Evolutionary conservation across 1,139 yeast species (phyloP).

Genomic region (Geotrichum carabidarum): DNA sequence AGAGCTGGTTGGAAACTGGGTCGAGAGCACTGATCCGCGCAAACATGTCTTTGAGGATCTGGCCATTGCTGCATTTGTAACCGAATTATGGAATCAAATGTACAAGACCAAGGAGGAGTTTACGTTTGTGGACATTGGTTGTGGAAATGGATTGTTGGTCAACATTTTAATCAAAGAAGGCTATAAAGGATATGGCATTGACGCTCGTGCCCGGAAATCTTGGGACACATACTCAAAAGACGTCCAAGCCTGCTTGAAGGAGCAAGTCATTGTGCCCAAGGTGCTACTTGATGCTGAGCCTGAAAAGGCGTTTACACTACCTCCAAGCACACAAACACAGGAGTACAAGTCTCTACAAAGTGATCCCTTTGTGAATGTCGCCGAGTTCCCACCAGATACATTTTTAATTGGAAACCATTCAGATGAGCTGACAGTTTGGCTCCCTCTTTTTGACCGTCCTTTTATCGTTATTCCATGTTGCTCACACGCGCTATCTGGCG

Average conservation of each 20-base stretch:
- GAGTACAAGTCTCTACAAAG: conserved; percentile 38
- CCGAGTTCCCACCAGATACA: conserved; percentile 62
- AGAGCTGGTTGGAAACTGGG: conserved; percentile 75
- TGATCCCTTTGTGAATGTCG: conserved; percentile 59
- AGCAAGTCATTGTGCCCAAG: conserved; percentile 76
- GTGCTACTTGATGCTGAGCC: conserved; percentile 65
- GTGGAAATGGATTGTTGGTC: conserved; percentile 90
- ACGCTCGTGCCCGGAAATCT: conserved; percentile 83
- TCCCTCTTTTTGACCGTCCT: conserved; percentile 80
- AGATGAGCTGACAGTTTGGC: conserved; percentile 94
- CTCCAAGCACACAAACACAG: conserved; percentile 2
- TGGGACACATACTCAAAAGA: conserved; percentile 70
- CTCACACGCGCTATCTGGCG: conserved; percentile 79
- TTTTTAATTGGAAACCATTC: conserved; percentile 93
- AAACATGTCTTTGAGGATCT: conserved; percentile 96
- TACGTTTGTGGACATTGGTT: conserved; percentile 84
- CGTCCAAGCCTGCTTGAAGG: conserved; percentile 55
- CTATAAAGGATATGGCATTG: conserved; percentile 75
- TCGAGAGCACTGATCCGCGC: conserved; percentile 86
- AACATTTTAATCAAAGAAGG: conserved; percentile 76
- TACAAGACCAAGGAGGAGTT: conserved; percentile 48
- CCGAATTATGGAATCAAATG: conserved; percentile 74
- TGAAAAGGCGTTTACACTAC: conserved; percentile 28
- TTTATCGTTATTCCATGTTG: conserved; percentile 94
- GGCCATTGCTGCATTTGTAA: conserved; percentile 89